These are phyloP conservation scores for Prunella vulgaris DNA, from an alignment of 257 asterid genomes.

Conservation along the genomic window DNA sequence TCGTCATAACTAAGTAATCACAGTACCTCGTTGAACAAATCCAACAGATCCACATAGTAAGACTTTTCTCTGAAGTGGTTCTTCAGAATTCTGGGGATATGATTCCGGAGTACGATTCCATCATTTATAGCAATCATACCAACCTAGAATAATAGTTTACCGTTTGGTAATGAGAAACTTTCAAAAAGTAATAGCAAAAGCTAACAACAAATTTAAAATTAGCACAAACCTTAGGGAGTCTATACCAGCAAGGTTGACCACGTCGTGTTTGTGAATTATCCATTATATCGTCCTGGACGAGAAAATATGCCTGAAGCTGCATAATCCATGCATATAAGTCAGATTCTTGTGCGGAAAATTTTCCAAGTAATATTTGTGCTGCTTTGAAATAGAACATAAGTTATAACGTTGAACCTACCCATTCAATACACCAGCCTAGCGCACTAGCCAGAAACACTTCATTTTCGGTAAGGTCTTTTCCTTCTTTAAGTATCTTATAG, in stretches of 20 bases:
- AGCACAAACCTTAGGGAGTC: slow-evolving; percentile 63
- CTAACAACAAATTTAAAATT: slow-evolving; percentile 14
- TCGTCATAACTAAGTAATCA: slow-evolving; percentile 12
- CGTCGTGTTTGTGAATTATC: slow-evolving; percentile 84
- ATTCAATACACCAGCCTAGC: slow-evolving; percentile 96
- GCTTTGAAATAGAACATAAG: slow-evolving; percentile 7
- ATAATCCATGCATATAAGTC: slow-evolving; percentile 20
- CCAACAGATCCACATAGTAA: slow-evolving; percentile 83
- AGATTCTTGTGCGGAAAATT: slow-evolving; percentile 6
- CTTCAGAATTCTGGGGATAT: slow-evolving; percentile 91
- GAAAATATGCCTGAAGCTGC: slow-evolving; percentile 97
- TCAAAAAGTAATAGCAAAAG: neutral
- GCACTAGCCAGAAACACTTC: slow-evolving; percentile 74
- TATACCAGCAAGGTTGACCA: slow-evolving; percentile 94
- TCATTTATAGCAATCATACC: slow-evolving; percentile 91
- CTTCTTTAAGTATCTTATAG: slow-evolving; percentile 75
- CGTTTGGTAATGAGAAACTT: slow-evolving; percentile 6
- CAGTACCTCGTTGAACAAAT: slow-evolving; percentile 88
- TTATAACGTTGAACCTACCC: slow-evolving; percentile 49
- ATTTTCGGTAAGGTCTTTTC: slow-evolving; percentile 60
- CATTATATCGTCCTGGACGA: slow-evolving; percentile 92
- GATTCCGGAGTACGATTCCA: slow-evolving; percentile 85
- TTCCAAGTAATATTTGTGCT: neutral
- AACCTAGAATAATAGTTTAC: slow-evolving; percentile 46
- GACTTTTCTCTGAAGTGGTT: slow-evolving; percentile 79